A percentile compares a stretch with the other conserved stretches of the same genome.
Evolutionary conservation across 345 rosid species (phyloP).

Genomic region (Rubroshorea leprosula): DNA sequence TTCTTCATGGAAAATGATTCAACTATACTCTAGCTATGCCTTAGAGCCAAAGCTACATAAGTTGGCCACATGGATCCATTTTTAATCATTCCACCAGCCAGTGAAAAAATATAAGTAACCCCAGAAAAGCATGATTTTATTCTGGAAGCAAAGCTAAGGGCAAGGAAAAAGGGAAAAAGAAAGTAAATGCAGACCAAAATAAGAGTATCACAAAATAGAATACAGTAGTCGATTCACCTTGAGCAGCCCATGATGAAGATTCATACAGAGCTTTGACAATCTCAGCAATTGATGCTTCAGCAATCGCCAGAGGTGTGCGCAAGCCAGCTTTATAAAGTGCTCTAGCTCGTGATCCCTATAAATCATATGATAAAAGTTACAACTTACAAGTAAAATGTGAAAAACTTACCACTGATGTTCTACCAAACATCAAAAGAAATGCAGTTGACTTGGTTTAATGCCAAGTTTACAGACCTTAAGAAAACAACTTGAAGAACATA

Average conservation of each 20-base stretch:
- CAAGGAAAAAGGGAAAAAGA: no score
- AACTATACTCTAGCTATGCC: no score
- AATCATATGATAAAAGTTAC: constrained; percentile 14
- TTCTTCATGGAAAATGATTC: neutral
- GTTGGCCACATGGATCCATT: no score
- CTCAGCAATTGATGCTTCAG: constrained; percentile 88
- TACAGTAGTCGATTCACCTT: constrained; percentile 42
- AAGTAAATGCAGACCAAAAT: neutral
- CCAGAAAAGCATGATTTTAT: no score
- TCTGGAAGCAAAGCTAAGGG: neutral
- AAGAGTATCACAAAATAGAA: neutral
- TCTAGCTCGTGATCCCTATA: constrained; percentile 95
- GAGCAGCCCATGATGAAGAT: constrained; percentile 69
- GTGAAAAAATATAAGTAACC: no score
- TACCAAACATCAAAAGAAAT: neutral
- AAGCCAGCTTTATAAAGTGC: constrained; percentile 91
- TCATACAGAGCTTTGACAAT: constrained; percentile 88
- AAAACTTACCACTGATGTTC: neutral
- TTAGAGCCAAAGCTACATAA: no score
- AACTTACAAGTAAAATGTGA: neutral
- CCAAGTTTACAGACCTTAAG: constrained; percentile 2
- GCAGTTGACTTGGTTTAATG: neutral
- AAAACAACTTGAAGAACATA: constrained; percentile 12
- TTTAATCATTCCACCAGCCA: no score
- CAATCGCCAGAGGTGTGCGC: constrained; percentile 84